These are phyloP conservation scores for Colletotrichum sp. DNA, from an alignment of 2,329 filamentous ascomycete species.

Conservation along the genomic window DNA sequence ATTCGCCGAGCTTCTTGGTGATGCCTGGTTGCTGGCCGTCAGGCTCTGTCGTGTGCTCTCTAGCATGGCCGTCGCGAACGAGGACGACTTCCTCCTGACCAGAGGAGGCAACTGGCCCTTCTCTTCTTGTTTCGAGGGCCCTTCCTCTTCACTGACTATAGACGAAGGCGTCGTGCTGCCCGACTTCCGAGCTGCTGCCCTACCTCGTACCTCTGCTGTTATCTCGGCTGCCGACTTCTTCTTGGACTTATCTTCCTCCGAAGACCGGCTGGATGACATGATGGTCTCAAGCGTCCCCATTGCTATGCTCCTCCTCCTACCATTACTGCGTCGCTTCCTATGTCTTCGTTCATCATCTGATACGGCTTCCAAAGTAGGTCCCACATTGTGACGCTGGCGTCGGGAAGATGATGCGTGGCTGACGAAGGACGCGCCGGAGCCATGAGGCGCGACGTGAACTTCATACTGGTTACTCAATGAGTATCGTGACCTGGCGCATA, in stretches of 20 bases:
- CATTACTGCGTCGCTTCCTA: constrained; percentile 44
- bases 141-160: constrained; percentile 33
- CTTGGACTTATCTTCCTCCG: constrained; percentile 65
- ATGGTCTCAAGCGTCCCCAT: constrained; percentile 71
- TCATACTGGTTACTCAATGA: constrained; percentile 72
- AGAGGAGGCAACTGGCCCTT: constrained; percentile 1
- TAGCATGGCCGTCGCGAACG: constrained; percentile 46
- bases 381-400: constrained; percentile 36
- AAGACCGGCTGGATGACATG: constrained; percentile 69
- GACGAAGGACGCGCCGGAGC: constrained; percentile 57
- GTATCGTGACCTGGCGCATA: constrained; percentile 68
- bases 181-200: constrained; percentile 42
- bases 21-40: constrained; percentile 27
- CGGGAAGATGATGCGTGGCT: constrained; percentile 31
- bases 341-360: constrained; percentile 60
- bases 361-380: constrained; percentile 63
- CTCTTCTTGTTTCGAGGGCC: constrained; percentile 26
- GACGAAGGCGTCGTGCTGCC: constrained; percentile 34
- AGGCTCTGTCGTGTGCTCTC: constrained; percentile 37
- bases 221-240: constrained; percentile 64
- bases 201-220: constrained; percentile 58
- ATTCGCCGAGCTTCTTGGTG: constrained; percentile 39
- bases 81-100: constrained; percentile 22
- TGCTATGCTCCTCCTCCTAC: constrained; percentile 55
- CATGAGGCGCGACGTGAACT: constrained; percentile 67